A percentile compares a stretch with the other conserved stretches of the same genome.
Conservation (phyloP, 2,329 filamentous ascomycete genomes). For the Ceratocystis destructans region DNA sequence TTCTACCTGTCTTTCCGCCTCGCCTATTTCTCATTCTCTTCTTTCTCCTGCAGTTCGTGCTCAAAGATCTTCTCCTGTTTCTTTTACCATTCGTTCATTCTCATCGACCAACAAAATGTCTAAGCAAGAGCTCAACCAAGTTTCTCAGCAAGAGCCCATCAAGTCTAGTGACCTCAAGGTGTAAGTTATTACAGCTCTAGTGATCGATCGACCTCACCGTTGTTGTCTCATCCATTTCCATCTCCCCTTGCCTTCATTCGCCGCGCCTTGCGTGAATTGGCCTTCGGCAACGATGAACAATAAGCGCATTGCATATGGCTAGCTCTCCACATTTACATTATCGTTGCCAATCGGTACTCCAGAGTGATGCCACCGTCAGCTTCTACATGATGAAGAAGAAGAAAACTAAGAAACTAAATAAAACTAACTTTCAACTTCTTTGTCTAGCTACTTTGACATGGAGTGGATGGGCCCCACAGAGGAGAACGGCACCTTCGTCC, state of each 20-base stretch:
- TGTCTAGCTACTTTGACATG: conserved; percentile 53
- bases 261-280: too few relatives aligned
- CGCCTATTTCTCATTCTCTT: conserved; percentile 30
- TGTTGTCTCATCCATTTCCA: too few relatives aligned
- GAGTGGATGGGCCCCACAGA: conserved; percentile 60
- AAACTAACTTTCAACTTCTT: background rate
- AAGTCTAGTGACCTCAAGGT: conserved; percentile 47
- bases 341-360: too few relatives aligned
- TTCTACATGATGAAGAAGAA: background rate
- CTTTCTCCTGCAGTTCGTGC: conserved; percentile 25
- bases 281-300: too few relatives aligned
- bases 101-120: conserved; percentile 34
- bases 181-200: conserved; percentile 35
- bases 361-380: background rate
- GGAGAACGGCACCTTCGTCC: conserved; percentile 43
- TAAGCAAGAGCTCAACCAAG: too few relatives aligned
- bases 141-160: conserved; percentile 25
- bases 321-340: too few relatives aligned
- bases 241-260: too few relatives aligned
- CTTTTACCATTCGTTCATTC: conserved; percentile 34
- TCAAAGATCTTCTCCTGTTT: conserved; percentile 28
- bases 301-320: too few relatives aligned
- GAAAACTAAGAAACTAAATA: background rate
- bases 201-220: too few relatives aligned
- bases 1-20: conserved; percentile 25